Conservation (phyloP, 2,329 filamentous ascomycete species). For the Apiospora marii region DNA sequence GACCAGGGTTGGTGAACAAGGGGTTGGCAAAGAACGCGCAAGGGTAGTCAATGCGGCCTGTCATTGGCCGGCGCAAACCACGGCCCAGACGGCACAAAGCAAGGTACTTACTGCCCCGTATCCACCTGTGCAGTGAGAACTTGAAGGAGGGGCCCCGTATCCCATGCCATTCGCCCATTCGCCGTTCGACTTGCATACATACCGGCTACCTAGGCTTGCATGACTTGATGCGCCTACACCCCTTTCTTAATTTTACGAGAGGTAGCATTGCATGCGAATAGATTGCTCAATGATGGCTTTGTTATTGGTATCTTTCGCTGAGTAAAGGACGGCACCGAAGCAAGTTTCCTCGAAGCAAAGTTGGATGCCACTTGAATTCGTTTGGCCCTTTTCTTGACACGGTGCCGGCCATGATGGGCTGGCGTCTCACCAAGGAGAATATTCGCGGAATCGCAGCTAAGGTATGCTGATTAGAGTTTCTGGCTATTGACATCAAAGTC, state of each 20-base stretch:
- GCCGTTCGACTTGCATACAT: neutral
- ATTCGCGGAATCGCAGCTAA: neutral
- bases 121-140: neutral
- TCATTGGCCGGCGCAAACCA: neutral
- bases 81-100: slow-evolving; percentile 14
- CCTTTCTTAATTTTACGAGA: neutral
- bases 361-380: neutral
- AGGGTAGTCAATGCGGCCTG: neutral
- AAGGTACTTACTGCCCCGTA: slow-evolving; percentile 8
- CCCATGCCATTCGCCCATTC: slow-evolving; percentile 1
- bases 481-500: neutral
- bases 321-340: neutral
- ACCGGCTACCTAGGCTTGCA: neutral
- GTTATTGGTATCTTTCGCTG: neutral
- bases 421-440: neutral
- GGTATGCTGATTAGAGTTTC: neutral
- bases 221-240: slow-evolving; percentile 13
- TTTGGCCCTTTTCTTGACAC: neutral
- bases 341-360: neutral
- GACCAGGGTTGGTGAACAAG: slow-evolving; percentile 5
- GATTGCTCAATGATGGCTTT: slow-evolving; percentile 1
- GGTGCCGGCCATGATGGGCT: neutral
- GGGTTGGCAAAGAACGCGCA: slow-evolving; percentile 3
- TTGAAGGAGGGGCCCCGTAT: neutral
- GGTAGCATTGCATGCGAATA: slow-evolving; percentile 11